phyloP scores from a whole-genome alignment of 768 basidiomycete species.

The Termitomyces sp. region DNA sequence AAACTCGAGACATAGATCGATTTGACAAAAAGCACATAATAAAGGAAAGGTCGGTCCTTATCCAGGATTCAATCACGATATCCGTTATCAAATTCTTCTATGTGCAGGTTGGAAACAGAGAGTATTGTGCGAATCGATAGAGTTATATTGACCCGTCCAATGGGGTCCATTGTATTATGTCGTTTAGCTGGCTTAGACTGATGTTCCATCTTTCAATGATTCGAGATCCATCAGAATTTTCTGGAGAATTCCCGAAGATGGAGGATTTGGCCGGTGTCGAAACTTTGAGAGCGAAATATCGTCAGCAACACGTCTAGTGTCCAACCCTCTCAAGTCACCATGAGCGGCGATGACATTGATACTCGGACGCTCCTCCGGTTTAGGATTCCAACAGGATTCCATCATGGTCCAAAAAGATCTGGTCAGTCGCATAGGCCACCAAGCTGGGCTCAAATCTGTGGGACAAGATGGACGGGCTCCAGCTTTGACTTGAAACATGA shows the following conservation, averaged over 20 bases:
- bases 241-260: neutral
- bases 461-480: constrained; percentile 15
- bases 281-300: neutral
- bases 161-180: neutral
- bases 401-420: neutral
- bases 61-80: no score
- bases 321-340: neutral
- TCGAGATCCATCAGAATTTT: neutral
- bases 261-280: neutral
- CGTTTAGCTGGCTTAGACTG: neutral
- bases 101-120: no score
- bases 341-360: neutral
- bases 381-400: neutral
- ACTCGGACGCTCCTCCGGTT: neutral
- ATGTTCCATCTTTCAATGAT: neutral
- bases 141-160: no score
- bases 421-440: neutral
- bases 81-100: no score
- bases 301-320: neutral
- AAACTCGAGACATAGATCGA: no score
- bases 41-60: no score
- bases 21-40: no score
- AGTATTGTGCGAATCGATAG: no score
- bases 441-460: neutral
- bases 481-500: constrained; percentile 14